Conservation (phyloP, 169 alveolate genomes). For the Toxoplasma gondii region DNA sequence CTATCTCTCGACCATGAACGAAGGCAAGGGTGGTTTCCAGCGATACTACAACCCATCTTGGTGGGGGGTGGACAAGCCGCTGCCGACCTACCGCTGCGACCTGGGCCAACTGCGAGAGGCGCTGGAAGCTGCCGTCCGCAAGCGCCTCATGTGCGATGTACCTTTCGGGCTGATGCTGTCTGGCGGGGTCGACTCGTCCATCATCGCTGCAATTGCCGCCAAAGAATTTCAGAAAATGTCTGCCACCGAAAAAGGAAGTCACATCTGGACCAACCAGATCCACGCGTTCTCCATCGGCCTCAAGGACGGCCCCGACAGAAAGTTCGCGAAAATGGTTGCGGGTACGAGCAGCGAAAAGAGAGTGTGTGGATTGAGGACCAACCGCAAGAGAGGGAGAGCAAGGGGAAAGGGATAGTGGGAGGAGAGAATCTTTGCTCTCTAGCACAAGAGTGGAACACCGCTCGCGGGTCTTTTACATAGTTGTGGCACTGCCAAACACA, state of each 20-base stretch:
- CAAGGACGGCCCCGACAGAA: slow-evolving; percentile 76
- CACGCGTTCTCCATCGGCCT: slow-evolving; percentile 83
- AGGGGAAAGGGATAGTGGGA: not conserved
- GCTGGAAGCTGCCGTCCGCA: slow-evolving; percentile 36
- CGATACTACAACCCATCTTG: slow-evolving; percentile 60
- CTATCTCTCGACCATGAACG: slow-evolving; percentile 33
- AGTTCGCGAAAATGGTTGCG: slow-evolving; percentile 74
- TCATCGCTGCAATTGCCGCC: slow-evolving; percentile 83
- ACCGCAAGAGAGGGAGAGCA: not conserved
- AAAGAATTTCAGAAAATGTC: slow-evolving; percentile 59
- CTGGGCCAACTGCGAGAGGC: slow-evolving; percentile 42
- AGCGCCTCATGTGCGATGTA: slow-evolving; percentile 81
- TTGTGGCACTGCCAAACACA: too few relatives aligned
- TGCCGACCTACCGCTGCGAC: slow-evolving; percentile 21
- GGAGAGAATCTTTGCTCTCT: not conserved
- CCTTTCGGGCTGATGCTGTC: slow-evolving; percentile 88
- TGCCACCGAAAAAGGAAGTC: slow-evolving; percentile 21
- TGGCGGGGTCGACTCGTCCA: slow-evolving; percentile 89
- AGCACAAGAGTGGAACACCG: not conserved
- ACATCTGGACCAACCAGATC: slow-evolving; percentile 66
- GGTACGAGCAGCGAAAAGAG: not conserved
- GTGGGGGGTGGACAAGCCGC: slow-evolving; percentile 42
- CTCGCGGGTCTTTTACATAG: not conserved
- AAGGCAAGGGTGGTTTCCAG: slow-evolving; percentile 41
- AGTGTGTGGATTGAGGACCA: not conserved